A percentile compares a stretch with the other conserved stretches of the same genome.
phyloP scores from a whole-genome alignment of 2,329 filamentous ascomycete genomes.

The Sarocladiaceae sp. region DNA sequence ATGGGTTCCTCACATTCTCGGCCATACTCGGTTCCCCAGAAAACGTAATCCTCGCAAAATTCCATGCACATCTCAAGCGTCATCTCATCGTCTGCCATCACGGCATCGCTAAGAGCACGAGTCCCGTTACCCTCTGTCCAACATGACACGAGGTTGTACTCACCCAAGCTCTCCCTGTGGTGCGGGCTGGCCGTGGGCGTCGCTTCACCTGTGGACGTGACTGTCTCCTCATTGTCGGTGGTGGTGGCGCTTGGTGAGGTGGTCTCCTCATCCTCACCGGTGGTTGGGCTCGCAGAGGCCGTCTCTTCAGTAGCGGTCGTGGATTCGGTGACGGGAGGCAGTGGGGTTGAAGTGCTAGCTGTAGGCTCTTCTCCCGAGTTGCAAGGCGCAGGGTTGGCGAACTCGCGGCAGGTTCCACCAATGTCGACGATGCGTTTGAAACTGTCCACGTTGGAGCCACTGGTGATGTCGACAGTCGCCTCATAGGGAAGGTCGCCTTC shows the following conservation, averaged over 20 bases:
- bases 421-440: conserved; percentile 43
- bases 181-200: conserved; percentile 16
- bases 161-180: conserved; percentile 33
- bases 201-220: not conserved
- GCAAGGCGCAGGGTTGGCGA: conserved; percentile 28
- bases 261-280: conserved; percentile 11
- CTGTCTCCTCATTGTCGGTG: conserved; percentile 11
- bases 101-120: conserved; percentile 36
- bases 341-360: conserved; percentile 13
- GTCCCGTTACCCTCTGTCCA: conserved; percentile 37
- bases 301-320: too few species aligned
- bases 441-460: conserved; percentile 34
- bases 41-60: conserved; percentile 39
- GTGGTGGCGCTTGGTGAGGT: not conserved
- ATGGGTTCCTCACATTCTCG: conserved; percentile 42
- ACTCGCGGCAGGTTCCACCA: conserved; percentile 35
- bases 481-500: conserved; percentile 38
- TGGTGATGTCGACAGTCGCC: conserved; percentile 39
- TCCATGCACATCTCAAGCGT: conserved; percentile 40
- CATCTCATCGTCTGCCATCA: conserved; percentile 41
- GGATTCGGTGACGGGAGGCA: conserved; percentile 10
- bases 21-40: conserved; percentile 46
- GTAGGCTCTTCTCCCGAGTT: conserved; percentile 13
- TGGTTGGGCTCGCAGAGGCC: conserved; percentile 12
- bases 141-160: conserved; percentile 40